phyloP scores from a whole-genome alignment of 1,284 basidiomycete species.

The Trichosporon sp. region DNA sequence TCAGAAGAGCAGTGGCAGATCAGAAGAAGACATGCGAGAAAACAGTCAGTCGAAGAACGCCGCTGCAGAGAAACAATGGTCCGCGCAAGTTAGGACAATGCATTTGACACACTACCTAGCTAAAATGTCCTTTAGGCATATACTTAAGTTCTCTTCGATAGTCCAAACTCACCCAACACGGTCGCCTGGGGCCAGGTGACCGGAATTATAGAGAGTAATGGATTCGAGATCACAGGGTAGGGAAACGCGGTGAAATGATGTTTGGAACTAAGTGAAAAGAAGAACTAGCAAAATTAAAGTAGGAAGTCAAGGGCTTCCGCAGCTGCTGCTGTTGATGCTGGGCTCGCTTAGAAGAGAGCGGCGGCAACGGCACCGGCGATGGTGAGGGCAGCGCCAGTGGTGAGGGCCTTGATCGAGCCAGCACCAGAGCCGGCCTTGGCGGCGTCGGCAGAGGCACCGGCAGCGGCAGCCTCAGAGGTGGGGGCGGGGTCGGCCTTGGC shows the following conservation, averaged over 20 bases:
- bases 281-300: neutral
- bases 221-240: neutral
- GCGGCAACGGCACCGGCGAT: neutral
- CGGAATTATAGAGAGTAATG: neutral
- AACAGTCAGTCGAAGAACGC: no score
- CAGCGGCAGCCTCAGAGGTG: neutral
- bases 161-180: neutral
- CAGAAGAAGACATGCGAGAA: no score
- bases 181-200: neutral
- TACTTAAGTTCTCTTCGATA: neutral
- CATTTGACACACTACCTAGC: neutral
- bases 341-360: conserved; percentile 1
- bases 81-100: neutral
- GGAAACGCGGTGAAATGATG: neutral
- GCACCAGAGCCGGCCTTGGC: neutral
- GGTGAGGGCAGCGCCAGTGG: neutral
- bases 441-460: neutral
- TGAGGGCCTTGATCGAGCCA: neutral
- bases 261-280: neutral
- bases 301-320: no score
- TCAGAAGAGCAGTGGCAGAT: no score
- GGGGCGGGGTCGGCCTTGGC: neutral
- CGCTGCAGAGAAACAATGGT: neutral
- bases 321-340: neutral
- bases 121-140: neutral